Percentiles rank a stretch among this genome's conserved stretches.
Conservation (phyloP, 768 basidiomycete species). For the Coprinopsis cinerea region DNA sequence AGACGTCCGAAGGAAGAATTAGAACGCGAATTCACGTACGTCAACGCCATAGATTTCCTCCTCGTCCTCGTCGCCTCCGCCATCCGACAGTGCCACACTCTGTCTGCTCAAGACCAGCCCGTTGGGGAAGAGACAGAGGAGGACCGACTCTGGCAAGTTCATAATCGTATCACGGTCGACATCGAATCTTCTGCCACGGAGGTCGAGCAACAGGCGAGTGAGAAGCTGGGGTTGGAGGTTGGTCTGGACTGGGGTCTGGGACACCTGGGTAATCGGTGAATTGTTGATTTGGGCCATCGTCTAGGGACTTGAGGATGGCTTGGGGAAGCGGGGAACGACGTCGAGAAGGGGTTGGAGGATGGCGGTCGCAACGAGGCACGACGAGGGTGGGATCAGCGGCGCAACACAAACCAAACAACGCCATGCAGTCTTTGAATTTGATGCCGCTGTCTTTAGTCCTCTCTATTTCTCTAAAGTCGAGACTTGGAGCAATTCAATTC, state of each 20-base stretch:
- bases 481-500: no score
- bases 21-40: conserved; percentile 47
- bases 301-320: conserved; percentile 9
- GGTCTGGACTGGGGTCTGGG: conserved; percentile 62
- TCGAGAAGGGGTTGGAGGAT: neutral
- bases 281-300: conserved; percentile 36
- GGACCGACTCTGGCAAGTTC: conserved; percentile 95
- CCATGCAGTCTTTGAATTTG: neutral
- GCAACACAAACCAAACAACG: conserved; percentile 20
- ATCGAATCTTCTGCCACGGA: conserved; percentile 85
- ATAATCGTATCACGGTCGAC: conserved; percentile 97
- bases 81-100: conserved; percentile 67
- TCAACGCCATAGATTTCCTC: conserved; percentile 96
- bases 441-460: no score
- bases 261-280: conserved; percentile 56
- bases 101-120: conserved; percentile 91
- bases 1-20: conserved; percentile 5
- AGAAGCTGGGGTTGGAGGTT: conserved; percentile 83
- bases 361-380: conserved; percentile 10
- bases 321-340: conserved; percentile 7
- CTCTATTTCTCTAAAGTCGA: no score
- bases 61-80: conserved; percentile 61
- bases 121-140: conserved; percentile 95
- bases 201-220: conserved; percentile 84
- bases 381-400: conserved; percentile 12